These are phyloP conservation scores for Raffaelea ambrosiae DNA, from an alignment of 2,329 filamentous ascomycete species.

Conservation along the genomic window DNA sequence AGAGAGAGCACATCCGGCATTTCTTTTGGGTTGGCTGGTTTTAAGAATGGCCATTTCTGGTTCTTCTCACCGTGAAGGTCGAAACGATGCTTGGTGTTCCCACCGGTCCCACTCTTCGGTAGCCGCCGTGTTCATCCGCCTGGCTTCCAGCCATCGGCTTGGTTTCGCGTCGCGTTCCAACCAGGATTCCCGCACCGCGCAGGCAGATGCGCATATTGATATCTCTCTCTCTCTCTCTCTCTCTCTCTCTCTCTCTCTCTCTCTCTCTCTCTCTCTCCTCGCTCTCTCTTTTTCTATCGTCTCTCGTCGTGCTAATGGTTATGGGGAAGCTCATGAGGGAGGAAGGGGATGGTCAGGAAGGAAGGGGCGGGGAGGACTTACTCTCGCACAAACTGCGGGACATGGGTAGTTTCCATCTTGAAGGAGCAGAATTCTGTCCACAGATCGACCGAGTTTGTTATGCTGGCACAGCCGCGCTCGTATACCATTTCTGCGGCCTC, in stretches of 20 bases:
- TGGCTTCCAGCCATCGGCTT: too few species aligned
- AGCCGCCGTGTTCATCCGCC: too few species aligned
- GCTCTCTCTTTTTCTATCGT: neutral
- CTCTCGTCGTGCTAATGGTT: constrained; percentile 27
- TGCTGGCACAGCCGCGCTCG: constrained; percentile 87
- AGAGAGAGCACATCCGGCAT: constrained; percentile 48
- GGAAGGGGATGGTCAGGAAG: neutral
- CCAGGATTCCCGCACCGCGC: too few species aligned
- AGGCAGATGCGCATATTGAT: too few species aligned
- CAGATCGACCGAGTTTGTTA: constrained; percentile 87
- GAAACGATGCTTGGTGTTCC: constrained; percentile 3
- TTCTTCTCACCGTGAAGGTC: constrained; percentile 60
- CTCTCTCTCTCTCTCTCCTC: too few species aligned
- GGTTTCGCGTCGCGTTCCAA: too few species aligned
- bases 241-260: neutral
- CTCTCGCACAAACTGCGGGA: constrained; percentile 94
- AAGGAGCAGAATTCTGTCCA: constrained; percentile 98
- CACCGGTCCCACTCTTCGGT: neutral
- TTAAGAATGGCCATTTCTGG: constrained; percentile 35
- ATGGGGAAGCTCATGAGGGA: constrained; percentile 47
- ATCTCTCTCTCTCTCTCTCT: too few species aligned
- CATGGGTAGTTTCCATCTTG: constrained; percentile 96
- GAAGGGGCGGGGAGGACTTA: constrained; percentile 58
- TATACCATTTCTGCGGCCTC: constrained; percentile 98
- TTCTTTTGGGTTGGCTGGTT: constrained; percentile 35